Conservation (phyloP, 345 rosid species). For the Acer negundo region DNA sequence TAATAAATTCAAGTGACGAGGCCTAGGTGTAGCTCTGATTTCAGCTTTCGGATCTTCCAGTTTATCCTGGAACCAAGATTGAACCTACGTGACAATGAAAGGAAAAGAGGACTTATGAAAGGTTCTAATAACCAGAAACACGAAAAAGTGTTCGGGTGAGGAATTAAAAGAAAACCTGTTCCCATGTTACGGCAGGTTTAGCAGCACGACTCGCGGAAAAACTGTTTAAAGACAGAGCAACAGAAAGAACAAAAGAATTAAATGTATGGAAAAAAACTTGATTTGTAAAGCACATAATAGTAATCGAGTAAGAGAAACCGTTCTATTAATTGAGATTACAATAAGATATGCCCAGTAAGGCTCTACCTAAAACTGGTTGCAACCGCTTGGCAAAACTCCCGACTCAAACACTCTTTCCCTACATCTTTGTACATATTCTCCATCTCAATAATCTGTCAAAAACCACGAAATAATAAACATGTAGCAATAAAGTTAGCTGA, state of each 20-base stretch:
- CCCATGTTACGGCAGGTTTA: conserved; percentile 63
- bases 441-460: conserved; percentile 64
- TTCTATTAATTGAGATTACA: background rate
- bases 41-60: conserved; percentile 29
- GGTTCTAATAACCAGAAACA: background rate
- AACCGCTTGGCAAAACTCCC: conserved; percentile 60
- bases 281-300: background rate
- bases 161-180: conserved; percentile 46
- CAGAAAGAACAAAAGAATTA: background rate
- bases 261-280: background rate
- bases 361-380: conserved; percentile 66
- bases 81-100: conserved; percentile 49
- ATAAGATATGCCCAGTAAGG: background rate
- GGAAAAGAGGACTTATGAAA: conserved; percentile 1
- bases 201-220: conserved; percentile 49
- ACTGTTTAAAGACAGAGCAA: conserved; percentile 41
- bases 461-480: background rate
- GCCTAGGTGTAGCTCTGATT: conserved; percentile 27
- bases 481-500: background rate
- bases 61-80: conserved; percentile 65
- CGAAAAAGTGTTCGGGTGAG: background rate
- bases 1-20: conserved; percentile 28
- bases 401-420: conserved; percentile 50
- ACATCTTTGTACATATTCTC: conserved; percentile 66
- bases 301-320: background rate